Evolutionary conservation across 1,139 yeast species (phyloP), one percentile per base, ranked within the genome.

Genomic region (Suhomyces atakaporum): DNA sequence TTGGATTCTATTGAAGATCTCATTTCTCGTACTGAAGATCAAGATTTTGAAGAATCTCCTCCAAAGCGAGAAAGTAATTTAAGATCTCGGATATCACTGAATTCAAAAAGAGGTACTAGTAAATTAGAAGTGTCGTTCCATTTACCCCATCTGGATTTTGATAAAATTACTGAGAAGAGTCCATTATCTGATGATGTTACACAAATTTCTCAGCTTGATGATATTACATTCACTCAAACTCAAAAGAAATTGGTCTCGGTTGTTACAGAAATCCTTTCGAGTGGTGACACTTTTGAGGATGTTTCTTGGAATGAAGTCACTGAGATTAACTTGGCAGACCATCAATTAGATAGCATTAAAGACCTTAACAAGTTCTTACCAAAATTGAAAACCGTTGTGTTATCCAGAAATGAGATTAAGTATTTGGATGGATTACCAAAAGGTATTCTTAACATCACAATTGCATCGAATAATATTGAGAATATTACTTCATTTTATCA

Each of bases 211-310:
- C 74, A 70, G 31, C 39, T 71, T 7, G 66, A 62, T n/a, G 71
- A 76, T 27, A 43, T 74, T 3, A 69, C 81, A 1, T 78, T 77
- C 48, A 66, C 81, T 1, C 73, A 72, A 44, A 66, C 77, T 0
- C 70, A 70, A 42, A 65, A 58, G 39, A 56, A 54, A 11, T 51
- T 78, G 29, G 77, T 76, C 5, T 61, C 77, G 2, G 62, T 73
- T 1, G 64, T 78, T n/a, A 75, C 76, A 1, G 75, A 73, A 32
- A 52, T 58, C 2, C 56, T 73, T 28, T 63, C 75, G 0, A 46
- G 47, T 8, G 47, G 42, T 5, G 56, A 51, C 8, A 42, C 50
- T 7, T 42, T 50, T 7, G 53, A 54, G 21, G 52, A 59, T 18
- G 60, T 61, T 9, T 58, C 66, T 31, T 78, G 84, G 84, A 63